These are phyloP conservation scores for Solanum peruvianum DNA, from an alignment of 257 asterid genomes.

Conservation along the genomic window DNA sequence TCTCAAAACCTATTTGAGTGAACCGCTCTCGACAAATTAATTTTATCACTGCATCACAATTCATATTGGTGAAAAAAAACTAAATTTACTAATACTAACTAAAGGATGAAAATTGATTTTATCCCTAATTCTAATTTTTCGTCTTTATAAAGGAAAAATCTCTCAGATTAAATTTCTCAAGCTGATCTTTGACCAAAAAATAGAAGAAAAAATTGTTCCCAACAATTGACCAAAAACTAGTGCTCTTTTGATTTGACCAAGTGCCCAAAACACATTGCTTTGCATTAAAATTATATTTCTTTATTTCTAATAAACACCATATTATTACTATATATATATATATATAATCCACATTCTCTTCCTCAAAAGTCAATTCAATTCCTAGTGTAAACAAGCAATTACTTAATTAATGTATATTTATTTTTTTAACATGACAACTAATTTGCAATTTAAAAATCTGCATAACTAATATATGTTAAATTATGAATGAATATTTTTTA, in stretches of 20 bases:
- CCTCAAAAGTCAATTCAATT: background rate
- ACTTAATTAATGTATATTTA: background rate
- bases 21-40: rapidly evolving
- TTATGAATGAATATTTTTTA: too few species aligned
- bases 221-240: background rate
- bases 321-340: background rate
- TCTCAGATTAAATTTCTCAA: background rate
- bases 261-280: background rate
- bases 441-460: too few species aligned
- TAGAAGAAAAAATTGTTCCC: background rate
- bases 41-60: too few species aligned
- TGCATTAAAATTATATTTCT: background rate
- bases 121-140: background rate
- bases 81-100: background rate
- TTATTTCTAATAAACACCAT: background rate
- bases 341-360: background rate
- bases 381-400: background rate
- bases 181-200: background rate
- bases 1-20: rapidly evolving
- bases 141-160: background rate
- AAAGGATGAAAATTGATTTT: background rate
- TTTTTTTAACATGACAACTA: background rate
- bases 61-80: rapidly evolving
- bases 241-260: background rate
- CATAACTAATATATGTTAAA: too few species aligned